These are phyloP conservation scores for Trichoderma gamsii DNA, from an alignment of 495 filamentous ascomycete genomes.

Conservation along the genomic window DNA sequence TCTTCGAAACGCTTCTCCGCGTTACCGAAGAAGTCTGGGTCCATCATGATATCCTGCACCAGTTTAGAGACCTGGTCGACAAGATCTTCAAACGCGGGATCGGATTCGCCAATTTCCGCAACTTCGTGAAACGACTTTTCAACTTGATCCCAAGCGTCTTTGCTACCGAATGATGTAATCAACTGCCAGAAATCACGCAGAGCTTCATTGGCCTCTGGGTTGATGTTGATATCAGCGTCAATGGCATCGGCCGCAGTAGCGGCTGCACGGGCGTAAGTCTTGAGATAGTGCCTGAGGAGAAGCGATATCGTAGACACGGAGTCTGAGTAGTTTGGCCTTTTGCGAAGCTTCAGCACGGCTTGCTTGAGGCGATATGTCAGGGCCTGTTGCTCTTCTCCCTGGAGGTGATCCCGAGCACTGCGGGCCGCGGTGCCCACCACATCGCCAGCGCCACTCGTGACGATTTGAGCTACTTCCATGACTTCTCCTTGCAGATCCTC, in stretches of 20 bases:
- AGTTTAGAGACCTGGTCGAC: slow-evolving; percentile 64
- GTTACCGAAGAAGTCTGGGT: slow-evolving; percentile 75
- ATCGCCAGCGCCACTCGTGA: slow-evolving; percentile 57
- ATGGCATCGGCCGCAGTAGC: slow-evolving; percentile 56
- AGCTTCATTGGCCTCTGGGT: slow-evolving; percentile 69
- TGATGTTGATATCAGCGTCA: slow-evolving; percentile 63
- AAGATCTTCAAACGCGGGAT: slow-evolving; percentile 77
- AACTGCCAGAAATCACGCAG: slow-evolving; percentile 71
- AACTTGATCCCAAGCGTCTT: slow-evolving; percentile 66
- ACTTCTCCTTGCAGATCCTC: slow-evolving; percentile 55
- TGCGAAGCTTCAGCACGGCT: slow-evolving; percentile 65
- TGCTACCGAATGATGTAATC: slow-evolving; percentile 70
- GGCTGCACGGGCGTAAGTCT: slow-evolving; percentile 65
- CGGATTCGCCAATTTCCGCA: slow-evolving; percentile 64
- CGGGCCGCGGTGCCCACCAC: slow-evolving; percentile 60
- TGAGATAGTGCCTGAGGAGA: slow-evolving; percentile 71
- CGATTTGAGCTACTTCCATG: slow-evolving; percentile 54
- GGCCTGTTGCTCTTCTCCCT: slow-evolving; percentile 64
- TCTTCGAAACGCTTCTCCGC: slow-evolving; percentile 64
- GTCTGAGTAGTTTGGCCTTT: slow-evolving; percentile 74
- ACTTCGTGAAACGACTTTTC: slow-evolving; percentile 61
- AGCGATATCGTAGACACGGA: slow-evolving; percentile 73
- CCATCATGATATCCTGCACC: slow-evolving; percentile 75
- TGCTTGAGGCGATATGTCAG: slow-evolving; percentile 69
- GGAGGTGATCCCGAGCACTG: slow-evolving; percentile 62